Evolutionary conservation across 305 asterid species (phyloP), one percentile per base, ranked within the genome.

Genomic region (Petunia hybrid): DNA sequence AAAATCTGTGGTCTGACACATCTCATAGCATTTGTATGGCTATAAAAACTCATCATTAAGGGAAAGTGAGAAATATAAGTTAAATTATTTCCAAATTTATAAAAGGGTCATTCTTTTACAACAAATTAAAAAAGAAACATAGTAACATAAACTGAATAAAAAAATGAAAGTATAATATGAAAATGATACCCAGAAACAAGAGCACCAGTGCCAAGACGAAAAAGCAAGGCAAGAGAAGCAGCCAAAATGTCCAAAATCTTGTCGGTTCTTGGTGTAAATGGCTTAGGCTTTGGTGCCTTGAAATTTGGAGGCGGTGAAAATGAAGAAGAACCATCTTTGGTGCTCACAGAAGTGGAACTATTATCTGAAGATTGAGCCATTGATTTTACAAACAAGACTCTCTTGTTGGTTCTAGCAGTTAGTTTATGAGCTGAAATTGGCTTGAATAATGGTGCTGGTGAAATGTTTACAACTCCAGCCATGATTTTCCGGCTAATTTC

Each of bases 171-270:
- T n/a, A 6, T 2, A 59, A 59, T 0, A 46, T 9, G 31, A 46
- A 46, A 41, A 9, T 51, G 68, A 46, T 89, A 93, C 98, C 99
- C 99, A 42, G 97, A 88, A 85, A 89, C 97, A 55, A 94, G 85
- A 81, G 84, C 97, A 84, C 94, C 87, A 78, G 99, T 89, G 74
- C 93, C 89, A n/a, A 96, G 92, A 73, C 98, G 97, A 80, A 94
- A 90, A 45, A 94, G 22, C 87, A 94, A 79, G 79, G 98, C 98
- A 84, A 96, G 95, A 76, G 98, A 90, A 89, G 95, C 97, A 65
- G 93, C 93, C 62, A 96, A 65, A 42, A 92, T 86, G 85, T 94
- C 98, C 81, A 89, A 79, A 80, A 91, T 66, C 88, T 88, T 92
- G 76, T 96, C 98, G 68, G 95, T 93, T n/a, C 99, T 93, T 67